Evolutionary conservation across 2,329 filamentous ascomycete species (phyloP).

Genomic region (Alternaria solani): DNA sequence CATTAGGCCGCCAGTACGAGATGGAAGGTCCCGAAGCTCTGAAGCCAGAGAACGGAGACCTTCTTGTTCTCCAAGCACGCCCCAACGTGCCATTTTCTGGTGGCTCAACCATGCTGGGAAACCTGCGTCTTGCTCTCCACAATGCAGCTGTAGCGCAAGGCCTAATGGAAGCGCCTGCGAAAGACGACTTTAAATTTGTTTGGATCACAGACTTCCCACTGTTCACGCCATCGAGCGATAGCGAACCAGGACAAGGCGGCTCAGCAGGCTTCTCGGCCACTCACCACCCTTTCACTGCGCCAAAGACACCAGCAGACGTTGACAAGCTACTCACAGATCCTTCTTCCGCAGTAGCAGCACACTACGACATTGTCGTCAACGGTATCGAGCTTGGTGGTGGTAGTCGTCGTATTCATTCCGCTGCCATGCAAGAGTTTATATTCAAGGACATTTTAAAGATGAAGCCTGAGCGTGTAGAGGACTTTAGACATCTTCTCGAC

Average conservation of each 20-base stretch:
- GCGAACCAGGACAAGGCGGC: conserved; percentile 81
- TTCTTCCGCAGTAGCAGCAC: conserved; percentile 77
- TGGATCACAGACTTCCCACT: conserved; percentile 94
- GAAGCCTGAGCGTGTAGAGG: conserved; percentile 72
- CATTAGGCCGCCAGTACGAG: conserved; percentile 76
- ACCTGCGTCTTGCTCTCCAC: conserved; percentile 75
- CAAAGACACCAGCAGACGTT: conserved; percentile 74
- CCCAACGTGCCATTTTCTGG: conserved; percentile 70
- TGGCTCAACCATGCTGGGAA: conserved; percentile 76
- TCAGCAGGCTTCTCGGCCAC: conserved; percentile 82
- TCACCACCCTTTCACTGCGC: conserved; percentile 96
- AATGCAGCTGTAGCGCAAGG: conserved; percentile 70
- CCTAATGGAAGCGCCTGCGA: conserved; percentile 61
- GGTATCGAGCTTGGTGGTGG: conserved; percentile 94
- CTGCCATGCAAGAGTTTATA: conserved; percentile 82
- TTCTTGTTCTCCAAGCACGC: conserved; percentile 84
- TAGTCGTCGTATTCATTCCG: conserved; percentile 88
- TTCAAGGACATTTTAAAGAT: conserved; percentile 85
- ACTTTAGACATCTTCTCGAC: conserved; percentile 85
- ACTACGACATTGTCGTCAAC: conserved; percentile 96
- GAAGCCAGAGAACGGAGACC: conserved; percentile 69
- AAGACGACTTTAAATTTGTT: conserved; percentile 69
- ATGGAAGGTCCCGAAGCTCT: conserved; percentile 64
- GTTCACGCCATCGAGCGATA: conserved; percentile 75
- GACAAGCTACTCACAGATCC: conserved; percentile 77